Base-by-base conservation (phyloP, 441 rosid species). In the Iberis amara region DNA sequence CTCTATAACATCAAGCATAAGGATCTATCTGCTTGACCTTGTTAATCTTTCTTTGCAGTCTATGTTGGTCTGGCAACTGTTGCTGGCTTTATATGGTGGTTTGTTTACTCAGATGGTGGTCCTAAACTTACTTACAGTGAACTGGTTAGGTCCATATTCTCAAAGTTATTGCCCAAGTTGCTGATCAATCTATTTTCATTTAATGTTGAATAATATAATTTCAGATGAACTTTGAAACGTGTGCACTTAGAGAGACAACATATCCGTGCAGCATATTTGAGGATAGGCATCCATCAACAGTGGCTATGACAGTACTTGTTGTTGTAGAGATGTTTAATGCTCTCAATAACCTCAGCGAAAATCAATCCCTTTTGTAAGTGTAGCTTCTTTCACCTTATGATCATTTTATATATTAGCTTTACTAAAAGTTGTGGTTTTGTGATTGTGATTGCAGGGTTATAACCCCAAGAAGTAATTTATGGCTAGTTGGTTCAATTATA, bases 321-420 rank as follows among this genome's bases (percentile, higher is more conserved):
- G 97, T 92, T 35, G 99, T 92, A 61, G 99, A 92, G 81, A 92
- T 92, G 99, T 92, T 89, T 71, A 92, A 92, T 56, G 96, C 99
- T 69, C 73, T 92, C 72, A 92, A 92, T 69, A 92, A 92, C 77
- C 97, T 92, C 68, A 89, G 97, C 51, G 99, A 92, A 76, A 92
- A 89, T 63, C 99, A 92, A 41, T 92, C 96, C 33, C 83, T 92
- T 69, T 57, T 92, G 99, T 92, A 71, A 89, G 99, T 79, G 42
- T 47, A 42, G 35, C 47, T 35, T 55, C 35, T 28, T 45, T 40
- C 21, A 18, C 2, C 21, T 18, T 18, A 18, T 55, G 23, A 24
- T 55, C 32, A 40, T 40, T 52, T 18, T 18, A n/a, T 46, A 35
- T 39, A 26, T 27, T 45, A 10, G 45, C 32, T 35, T 36, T 28